Evolutionary conservation across 495 filamentous ascomycete species (phyloP).

Genomic region (Neurospora pannonica): DNA sequence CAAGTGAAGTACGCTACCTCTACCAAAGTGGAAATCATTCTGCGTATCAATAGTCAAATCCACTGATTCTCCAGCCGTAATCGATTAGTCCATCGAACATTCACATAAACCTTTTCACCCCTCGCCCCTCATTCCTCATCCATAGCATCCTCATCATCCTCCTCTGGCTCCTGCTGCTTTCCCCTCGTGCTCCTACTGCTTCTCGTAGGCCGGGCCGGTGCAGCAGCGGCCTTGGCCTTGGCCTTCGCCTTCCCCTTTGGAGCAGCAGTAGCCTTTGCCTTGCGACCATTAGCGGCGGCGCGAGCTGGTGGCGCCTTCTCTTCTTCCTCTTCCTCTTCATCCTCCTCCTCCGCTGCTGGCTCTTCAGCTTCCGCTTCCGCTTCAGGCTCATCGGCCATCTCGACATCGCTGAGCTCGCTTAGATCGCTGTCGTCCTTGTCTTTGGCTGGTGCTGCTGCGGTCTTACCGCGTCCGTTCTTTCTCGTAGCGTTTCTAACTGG

Average conservation of each 20-base stretch:
- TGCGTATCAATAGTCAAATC: too few species aligned
- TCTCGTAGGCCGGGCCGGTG: slow-evolving; percentile 3
- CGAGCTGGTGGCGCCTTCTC: not conserved
- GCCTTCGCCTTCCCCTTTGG: slow-evolving; percentile 2
- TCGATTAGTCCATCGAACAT: too few species aligned
- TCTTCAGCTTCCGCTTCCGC: not conserved
- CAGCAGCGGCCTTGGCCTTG: not conserved
- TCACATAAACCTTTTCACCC: too few species aligned
- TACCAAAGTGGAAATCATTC: too few species aligned
- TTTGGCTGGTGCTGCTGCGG: not conserved
- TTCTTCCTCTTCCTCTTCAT: not conserved
- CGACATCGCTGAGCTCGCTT: not conserved
- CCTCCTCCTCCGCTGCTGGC: not conserved
- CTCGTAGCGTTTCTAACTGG: not conserved
- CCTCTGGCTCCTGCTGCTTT: not conserved
- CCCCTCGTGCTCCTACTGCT: slow-evolving; percentile 7
- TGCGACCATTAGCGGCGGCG: slow-evolving; percentile 10
- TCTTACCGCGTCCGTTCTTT: not conserved
- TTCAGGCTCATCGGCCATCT: not conserved
- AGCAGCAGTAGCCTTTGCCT: slow-evolving; percentile 3
- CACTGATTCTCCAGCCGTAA: too few species aligned
- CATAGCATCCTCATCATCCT: not conserved
- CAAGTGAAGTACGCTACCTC: too few species aligned
- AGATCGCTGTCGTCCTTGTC: not conserved
- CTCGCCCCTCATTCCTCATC: not conserved